These are phyloP conservation scores for Eucalyptus sp. DNA, from an alignment of 345 rosid species.

Conservation along the genomic window DNA sequence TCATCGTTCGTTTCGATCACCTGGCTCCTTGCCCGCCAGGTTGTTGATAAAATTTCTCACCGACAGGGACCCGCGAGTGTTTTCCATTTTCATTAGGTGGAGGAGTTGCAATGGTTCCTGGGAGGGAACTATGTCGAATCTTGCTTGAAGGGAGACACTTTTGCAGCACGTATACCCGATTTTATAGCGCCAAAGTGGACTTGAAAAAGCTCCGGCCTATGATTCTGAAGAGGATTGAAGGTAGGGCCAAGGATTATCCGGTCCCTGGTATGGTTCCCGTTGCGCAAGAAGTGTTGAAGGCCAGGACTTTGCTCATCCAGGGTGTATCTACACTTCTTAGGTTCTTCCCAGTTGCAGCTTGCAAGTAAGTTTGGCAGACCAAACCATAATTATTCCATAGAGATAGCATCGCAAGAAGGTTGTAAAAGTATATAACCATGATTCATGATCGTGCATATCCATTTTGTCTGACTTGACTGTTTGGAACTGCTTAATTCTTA, in stretches of 20 bases:
- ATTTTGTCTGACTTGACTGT: neutral
- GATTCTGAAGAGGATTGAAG: constrained; percentile 63
- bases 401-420: neutral
- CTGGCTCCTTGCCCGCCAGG: neutral
- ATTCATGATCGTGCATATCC: neutral
- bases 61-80: neutral
- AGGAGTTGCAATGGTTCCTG: neutral
- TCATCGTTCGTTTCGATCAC: neutral
- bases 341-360: constrained; percentile 41
- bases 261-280: constrained; percentile 45
- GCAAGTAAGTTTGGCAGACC: constrained; percentile 47
- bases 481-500: neutral
- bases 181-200: constrained; percentile 40
- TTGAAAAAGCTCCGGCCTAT: constrained; percentile 62
- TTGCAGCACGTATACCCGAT: constrained; percentile 6
- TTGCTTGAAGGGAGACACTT: neutral
- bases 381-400: neutral
- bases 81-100: neutral
- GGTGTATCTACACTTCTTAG: constrained; percentile 52
- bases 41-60: neutral
- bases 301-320: constrained; percentile 36
- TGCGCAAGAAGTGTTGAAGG: constrained; percentile 51
- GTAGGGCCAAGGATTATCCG: constrained; percentile 66
- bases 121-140: neutral
- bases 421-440: neutral